A percentile compares a stretch with the other conserved stretches of the same genome.
phyloP scores from a whole-genome alignment of 257 asterid genomes.

The Scutellaria minor region DNA sequence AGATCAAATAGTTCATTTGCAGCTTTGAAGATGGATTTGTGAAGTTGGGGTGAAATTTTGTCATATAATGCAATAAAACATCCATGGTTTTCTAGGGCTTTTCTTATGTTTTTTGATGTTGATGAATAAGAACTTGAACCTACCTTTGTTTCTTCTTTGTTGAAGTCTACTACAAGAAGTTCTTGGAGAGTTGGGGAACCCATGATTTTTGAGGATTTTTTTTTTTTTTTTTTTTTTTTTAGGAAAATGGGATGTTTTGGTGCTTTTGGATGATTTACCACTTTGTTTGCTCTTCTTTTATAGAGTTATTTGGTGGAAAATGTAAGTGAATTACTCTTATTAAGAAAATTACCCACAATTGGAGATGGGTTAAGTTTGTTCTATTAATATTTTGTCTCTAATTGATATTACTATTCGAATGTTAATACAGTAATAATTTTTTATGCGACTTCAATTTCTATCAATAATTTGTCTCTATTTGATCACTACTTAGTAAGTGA shows the following conservation, averaged over 20 bases:
- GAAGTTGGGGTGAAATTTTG: conserved; percentile 54
- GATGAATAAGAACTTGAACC: conserved; percentile 55
- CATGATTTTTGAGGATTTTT: conserved; percentile 33
- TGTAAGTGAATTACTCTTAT: too few relatives aligned
- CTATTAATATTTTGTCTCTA: too few relatives aligned
- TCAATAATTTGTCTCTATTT: too few relatives aligned
- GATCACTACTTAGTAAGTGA: too few relatives aligned
- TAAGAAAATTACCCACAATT: too few relatives aligned
- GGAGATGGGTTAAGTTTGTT: too few relatives aligned
- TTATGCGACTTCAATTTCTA: too few relatives aligned
- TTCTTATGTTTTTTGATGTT: conserved; percentile 51
- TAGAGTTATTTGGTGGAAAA: too few relatives aligned
- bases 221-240: not conserved
- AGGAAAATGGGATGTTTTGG: not conserved
- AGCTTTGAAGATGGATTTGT: conserved; percentile 54
- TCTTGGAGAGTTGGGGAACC: conserved; percentile 49
- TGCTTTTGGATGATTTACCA: too few relatives aligned
- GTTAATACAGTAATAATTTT: too few relatives aligned
- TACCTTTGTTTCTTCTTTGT: conserved; percentile 50
- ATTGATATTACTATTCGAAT: too few relatives aligned
- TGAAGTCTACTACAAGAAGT: conserved; percentile 60
- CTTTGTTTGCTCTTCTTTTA: too few relatives aligned
- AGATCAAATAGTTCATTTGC: conserved; percentile 60
- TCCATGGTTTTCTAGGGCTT: conserved; percentile 72
- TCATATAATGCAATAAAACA: conserved; percentile 65